Percentiles rank a stretch among this genome's conserved stretches.
Conservation (phyloP, 805 yeast species). For the Ogataea nitratoaversa region DNA sequence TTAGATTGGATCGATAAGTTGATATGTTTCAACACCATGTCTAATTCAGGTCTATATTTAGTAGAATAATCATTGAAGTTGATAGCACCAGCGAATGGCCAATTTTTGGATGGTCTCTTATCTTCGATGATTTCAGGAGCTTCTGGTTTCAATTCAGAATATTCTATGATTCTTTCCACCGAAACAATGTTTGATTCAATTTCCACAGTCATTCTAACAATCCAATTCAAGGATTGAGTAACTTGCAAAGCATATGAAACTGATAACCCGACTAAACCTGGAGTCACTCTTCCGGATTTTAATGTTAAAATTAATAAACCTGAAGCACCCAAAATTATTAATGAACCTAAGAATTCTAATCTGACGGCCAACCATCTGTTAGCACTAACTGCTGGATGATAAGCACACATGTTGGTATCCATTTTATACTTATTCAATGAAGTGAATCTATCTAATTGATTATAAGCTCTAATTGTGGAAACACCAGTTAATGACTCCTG, state of each 20-base stretch:
- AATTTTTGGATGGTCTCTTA: slow-evolving; percentile 55
- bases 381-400: slow-evolving; percentile 86
- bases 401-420: slow-evolving; percentile 87
- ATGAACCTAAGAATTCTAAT: slow-evolving; percentile 84
- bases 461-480: slow-evolving; percentile 69
- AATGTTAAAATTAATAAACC: slow-evolving; percentile 72
- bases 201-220: slow-evolving; percentile 97
- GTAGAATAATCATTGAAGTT: slow-evolving; percentile 73
- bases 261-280: slow-evolving; percentile 92
- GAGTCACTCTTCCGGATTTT: slow-evolving; percentile 63
- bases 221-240: slow-evolving; percentile 94
- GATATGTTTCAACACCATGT: slow-evolving; percentile 69
- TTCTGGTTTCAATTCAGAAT: slow-evolving; percentile 54
- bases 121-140: slow-evolving; percentile 57
- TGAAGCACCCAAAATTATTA: slow-evolving; percentile 83
- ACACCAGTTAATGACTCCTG: slow-evolving; percentile 79
- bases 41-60: slow-evolving; percentile 77
- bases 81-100: slow-evolving; percentile 75
- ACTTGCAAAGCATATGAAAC: slow-evolving; percentile 90
- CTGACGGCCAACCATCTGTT: slow-evolving; percentile 98
- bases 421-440: slow-evolving; percentile 64
- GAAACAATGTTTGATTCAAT: slow-evolving; percentile 95
- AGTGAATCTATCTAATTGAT: slow-evolving; percentile 58
- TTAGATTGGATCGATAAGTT: slow-evolving; percentile 58
- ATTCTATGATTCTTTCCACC: slow-evolving; percentile 65